Percentiles rank a stretch among this genome's conserved stretches.
These are phyloP conservation scores for Aspergillus thermomutatus DNA, from an alignment of 2,329 filamentous ascomycete genomes.

Conservation along the genomic window DNA sequence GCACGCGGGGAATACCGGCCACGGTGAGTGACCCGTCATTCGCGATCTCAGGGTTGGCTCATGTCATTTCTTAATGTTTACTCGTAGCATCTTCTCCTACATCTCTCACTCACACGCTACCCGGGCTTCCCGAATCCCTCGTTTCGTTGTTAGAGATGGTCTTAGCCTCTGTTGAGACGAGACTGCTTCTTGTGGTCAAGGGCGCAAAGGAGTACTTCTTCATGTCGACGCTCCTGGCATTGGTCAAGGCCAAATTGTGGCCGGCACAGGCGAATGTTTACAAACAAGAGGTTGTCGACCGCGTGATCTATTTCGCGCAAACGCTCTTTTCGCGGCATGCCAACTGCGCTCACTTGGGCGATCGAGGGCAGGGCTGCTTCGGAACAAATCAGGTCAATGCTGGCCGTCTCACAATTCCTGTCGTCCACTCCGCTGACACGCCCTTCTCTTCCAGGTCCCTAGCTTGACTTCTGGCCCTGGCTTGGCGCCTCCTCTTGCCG, in stretches of 20 bases:
- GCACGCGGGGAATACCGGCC: constrained; percentile 21
- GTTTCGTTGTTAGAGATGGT: constrained; percentile 31
- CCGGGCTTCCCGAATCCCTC: constrained; percentile 32
- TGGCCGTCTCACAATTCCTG: neutral
- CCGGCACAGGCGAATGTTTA: constrained; percentile 29
- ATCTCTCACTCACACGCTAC: constrained; percentile 24
- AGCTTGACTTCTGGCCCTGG: constrained; percentile 19
- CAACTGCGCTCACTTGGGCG: constrained; percentile 30
- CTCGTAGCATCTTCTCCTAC: constrained; percentile 7
- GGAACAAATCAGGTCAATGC: constrained; percentile 27
- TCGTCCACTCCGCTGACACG: neutral
- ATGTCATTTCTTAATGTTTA: neutral
- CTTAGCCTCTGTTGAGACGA: constrained; percentile 29
- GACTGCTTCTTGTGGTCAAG: constrained; percentile 31
- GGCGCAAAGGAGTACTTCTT: constrained; percentile 41
- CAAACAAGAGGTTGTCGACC: constrained; percentile 36
- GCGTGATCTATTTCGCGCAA: constrained; percentile 34
- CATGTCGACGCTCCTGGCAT: constrained; percentile 33
- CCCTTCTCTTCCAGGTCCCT: constrained; percentile 12
- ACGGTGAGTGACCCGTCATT: constrained; percentile 16
- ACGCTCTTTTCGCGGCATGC: constrained; percentile 33
- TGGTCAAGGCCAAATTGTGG: constrained; percentile 35
- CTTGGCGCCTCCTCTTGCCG: constrained; percentile 18
- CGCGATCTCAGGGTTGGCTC: neutral
- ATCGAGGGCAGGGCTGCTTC: constrained; percentile 28